phyloP scores from a whole-genome alignment of 495 filamentous ascomycete genomes.

The Aspergillus incahuasiensis region DNA sequence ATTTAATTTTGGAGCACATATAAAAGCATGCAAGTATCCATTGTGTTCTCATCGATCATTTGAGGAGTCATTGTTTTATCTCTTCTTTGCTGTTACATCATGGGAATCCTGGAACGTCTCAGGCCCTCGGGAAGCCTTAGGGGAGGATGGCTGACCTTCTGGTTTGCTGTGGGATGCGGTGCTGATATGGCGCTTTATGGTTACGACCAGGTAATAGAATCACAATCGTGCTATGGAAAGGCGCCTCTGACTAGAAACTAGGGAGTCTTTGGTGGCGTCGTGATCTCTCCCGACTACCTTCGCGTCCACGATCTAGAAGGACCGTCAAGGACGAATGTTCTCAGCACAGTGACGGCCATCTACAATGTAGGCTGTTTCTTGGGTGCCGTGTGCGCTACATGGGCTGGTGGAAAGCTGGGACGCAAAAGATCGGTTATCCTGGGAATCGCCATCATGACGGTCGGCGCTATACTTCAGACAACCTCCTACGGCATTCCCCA shows the following conservation, averaged over 20 bases:
- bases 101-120: not conserved
- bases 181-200: constrained; percentile 54
- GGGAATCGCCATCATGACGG: constrained; percentile 53
- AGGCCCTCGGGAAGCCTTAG: not conserved
- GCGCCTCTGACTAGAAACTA: constrained; percentile 21
- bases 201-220: constrained; percentile 36
- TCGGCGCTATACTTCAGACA: constrained; percentile 57
- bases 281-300: constrained; percentile 53
- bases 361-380: constrained; percentile 61
- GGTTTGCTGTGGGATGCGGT: constrained; percentile 4
- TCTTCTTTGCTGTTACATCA: not conserved
- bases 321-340: constrained; percentile 42
- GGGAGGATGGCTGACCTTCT: constrained; percentile 9
- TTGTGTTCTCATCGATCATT: not conserved
- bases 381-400: constrained; percentile 49
- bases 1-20: not conserved
- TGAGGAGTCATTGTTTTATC: not conserved
- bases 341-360: constrained; percentile 55
- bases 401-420: constrained; percentile 52
- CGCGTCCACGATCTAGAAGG: constrained; percentile 45
- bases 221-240: not conserved
- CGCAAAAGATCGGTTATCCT: constrained; percentile 52
- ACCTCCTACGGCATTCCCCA: constrained; percentile 51
- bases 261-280: constrained; percentile 51
- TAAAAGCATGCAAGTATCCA: not conserved